These are phyloP conservation scores for Puccinia hordei DNA, from an alignment of 1,284 basidiomycete genomes.

Conservation along the genomic window DNA sequence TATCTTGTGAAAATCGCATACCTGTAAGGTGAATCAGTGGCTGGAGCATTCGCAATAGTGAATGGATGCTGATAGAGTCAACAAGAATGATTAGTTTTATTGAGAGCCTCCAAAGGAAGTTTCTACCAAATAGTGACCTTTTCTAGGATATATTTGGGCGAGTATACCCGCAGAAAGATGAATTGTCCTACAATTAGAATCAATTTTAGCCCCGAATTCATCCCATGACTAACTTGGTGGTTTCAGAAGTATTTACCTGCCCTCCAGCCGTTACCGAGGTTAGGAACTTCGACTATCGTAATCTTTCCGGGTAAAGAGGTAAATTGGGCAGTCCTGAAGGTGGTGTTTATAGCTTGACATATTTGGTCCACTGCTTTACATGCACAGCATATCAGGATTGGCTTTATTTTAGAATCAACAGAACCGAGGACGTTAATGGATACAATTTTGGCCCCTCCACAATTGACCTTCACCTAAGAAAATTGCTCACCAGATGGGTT, in stretches of 20 bases:
- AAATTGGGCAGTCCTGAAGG: constrained; percentile 27
- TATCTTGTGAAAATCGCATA: neutral
- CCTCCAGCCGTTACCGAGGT: constrained; percentile 46
- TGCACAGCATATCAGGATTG: constrained; percentile 1
- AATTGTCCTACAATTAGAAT: constrained; percentile 29
- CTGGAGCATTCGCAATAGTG: constrained; percentile 48
- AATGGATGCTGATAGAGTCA: constrained; percentile 48
- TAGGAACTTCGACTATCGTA: constrained; percentile 33
- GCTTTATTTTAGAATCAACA: neutral
- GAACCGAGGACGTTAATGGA: neutral
- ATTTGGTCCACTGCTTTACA: constrained; percentile 39
- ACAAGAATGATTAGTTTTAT: neutral
- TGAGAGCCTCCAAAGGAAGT: neutral
- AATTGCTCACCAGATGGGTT: constrained; percentile 42
- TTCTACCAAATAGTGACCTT: constrained; percentile 6
- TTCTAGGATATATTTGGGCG: constrained; percentile 40
- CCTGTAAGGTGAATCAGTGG: constrained; percentile 37
- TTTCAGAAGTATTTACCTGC: constrained; percentile 9
- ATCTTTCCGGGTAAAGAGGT: constrained; percentile 46
- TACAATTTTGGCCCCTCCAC: neutral
- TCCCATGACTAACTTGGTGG: neutral
- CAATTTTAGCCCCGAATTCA: neutral
- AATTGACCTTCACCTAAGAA: no score
- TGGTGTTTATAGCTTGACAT: constrained; percentile 18
- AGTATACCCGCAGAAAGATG: constrained; percentile 40